Conservation (phyloP, 2,329 filamentous ascomycete species). For the Cryphonectria naterciae region DNA sequence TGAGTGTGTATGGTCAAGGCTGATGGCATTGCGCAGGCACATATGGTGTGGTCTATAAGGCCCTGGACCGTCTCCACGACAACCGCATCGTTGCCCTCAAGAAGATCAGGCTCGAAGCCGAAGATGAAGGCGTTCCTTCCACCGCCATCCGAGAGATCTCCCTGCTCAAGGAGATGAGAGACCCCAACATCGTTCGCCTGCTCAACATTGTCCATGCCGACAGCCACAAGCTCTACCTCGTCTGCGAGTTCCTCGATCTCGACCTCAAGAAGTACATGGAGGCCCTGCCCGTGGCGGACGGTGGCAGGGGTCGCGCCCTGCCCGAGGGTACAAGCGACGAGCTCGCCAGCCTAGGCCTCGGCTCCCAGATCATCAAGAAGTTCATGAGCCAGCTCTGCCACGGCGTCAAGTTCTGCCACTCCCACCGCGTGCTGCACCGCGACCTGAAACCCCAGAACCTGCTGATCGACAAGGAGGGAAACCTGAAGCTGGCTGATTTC, state of each 20-base stretch:
- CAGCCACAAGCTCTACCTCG: conserved; percentile 88
- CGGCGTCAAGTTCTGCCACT: conserved; percentile 83
- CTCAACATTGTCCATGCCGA: conserved; percentile 90
- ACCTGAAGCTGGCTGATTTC: conserved; percentile 85
- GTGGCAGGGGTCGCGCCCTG: conserved; percentile 78
- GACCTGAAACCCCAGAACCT: conserved; percentile 88
- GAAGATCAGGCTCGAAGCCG: conserved; percentile 89
- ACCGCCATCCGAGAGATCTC: conserved; percentile 92
- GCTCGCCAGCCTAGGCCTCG: conserved; percentile 70
- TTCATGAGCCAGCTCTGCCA: conserved; percentile 86
- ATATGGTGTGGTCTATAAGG: conserved; percentile 92
- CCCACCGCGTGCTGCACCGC: conserved; percentile 80
- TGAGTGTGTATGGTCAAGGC: not conserved
- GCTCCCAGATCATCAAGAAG: conserved; percentile 82
- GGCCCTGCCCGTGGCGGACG: conserved; percentile 77
- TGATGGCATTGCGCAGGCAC: conserved; percentile 63
- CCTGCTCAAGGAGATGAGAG: conserved; percentile 88
- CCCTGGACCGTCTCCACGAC: conserved; percentile 75
- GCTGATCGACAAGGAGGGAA: conserved; percentile 81
- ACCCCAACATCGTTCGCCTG: conserved; percentile 83
- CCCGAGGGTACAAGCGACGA: conserved; percentile 72
- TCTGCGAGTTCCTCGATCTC: conserved; percentile 84
- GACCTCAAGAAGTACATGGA: conserved; percentile 97
- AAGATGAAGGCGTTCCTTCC: conserved; percentile 87
- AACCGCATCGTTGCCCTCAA: conserved; percentile 87